Evolutionary conservation across 2,329 filamentous ascomycete genomes (phyloP).

Genomic region (Cladosporium sphaerospermum): DNA sequence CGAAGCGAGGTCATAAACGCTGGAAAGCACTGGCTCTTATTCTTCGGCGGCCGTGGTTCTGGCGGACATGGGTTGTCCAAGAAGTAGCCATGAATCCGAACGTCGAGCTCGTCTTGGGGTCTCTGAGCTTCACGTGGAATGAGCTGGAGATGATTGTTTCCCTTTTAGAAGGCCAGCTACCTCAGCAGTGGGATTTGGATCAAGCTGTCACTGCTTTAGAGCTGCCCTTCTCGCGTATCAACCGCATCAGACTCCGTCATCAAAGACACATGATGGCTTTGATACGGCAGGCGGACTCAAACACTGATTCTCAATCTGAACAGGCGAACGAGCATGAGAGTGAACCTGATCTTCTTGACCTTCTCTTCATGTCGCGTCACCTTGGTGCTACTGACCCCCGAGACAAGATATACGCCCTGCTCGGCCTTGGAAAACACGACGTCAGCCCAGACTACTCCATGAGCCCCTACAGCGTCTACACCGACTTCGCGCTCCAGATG

Average conservation of each 20-base stretch:
- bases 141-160: slow-evolving; percentile 23
- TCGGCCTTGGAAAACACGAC: slow-evolving; percentile 24
- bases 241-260: slow-evolving; percentile 25
- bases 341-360: slow-evolving; percentile 24
- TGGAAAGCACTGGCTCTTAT: slow-evolving; percentile 25
- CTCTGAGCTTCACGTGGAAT: slow-evolving; percentile 21
- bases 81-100: slow-evolving; percentile 26
- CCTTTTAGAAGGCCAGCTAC: slow-evolving; percentile 23
- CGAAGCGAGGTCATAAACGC: slow-evolving; percentile 19
- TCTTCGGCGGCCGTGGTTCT: slow-evolving; percentile 27
- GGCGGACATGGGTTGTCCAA: slow-evolving; percentile 28
- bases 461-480: slow-evolving; percentile 23
- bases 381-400: slow-evolving; percentile 25
- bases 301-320: too few species aligned
- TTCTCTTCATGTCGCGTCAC: slow-evolving; percentile 26
- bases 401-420: slow-evolving; percentile 26
- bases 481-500: slow-evolving; percentile 25
- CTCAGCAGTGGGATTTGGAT: slow-evolving; percentile 21
- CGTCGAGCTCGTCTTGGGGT: slow-evolving; percentile 26
- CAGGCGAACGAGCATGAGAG: slow-evolving; percentile 6
- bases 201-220: slow-evolving; percentile 23
- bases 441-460: slow-evolving; percentile 23
- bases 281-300: slow-evolving; percentile 1
- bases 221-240: slow-evolving; percentile 27
- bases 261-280: neutral